Conservation (phyloP, 2,329 filamentous ascomycete species). For the Claviceps monticola region DNA sequence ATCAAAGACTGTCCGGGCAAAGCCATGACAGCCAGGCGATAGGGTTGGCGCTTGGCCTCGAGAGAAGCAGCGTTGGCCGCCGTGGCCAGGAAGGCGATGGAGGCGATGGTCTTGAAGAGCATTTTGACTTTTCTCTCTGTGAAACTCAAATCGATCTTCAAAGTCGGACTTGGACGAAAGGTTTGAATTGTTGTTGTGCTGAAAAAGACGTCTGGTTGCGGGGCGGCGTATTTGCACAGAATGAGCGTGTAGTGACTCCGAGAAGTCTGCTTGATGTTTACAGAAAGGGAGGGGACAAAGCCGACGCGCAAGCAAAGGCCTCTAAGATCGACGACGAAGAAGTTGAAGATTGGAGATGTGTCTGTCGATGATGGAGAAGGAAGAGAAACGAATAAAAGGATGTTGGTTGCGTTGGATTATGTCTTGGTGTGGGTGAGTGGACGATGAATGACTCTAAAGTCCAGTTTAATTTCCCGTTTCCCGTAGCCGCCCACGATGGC, state of each 20-base stretch:
- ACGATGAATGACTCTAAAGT: not conserved
- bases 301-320: slow-evolving; percentile 1
- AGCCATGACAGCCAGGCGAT: slow-evolving; percentile 23
- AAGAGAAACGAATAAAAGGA: not conserved
- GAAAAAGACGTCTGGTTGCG: too few species aligned
- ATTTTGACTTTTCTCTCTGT: slow-evolving; percentile 14
- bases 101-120: slow-evolving; percentile 22
- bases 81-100: slow-evolving; percentile 17
- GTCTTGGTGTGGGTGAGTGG: not conserved
- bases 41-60: slow-evolving; percentile 17
- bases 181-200: too few species aligned
- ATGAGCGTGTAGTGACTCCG: slow-evolving; percentile 5
- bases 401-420: not conserved
- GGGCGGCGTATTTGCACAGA: slow-evolving; percentile 2
- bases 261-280: not conserved
- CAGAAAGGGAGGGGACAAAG: slow-evolving; percentile 2
- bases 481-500: not conserved
- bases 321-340: not conserved
- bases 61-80: slow-evolving; percentile 18
- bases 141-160: not conserved
- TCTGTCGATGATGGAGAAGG: not conserved
- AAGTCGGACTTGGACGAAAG: too few species aligned
- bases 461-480: slow-evolving; percentile 6
- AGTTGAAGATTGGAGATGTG: not conserved
- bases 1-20: slow-evolving; percentile 26